Evolutionary conservation across 2,329 filamentous ascomycete genomes (phyloP).

Genomic region (Epicoccum sorghinum): DNA sequence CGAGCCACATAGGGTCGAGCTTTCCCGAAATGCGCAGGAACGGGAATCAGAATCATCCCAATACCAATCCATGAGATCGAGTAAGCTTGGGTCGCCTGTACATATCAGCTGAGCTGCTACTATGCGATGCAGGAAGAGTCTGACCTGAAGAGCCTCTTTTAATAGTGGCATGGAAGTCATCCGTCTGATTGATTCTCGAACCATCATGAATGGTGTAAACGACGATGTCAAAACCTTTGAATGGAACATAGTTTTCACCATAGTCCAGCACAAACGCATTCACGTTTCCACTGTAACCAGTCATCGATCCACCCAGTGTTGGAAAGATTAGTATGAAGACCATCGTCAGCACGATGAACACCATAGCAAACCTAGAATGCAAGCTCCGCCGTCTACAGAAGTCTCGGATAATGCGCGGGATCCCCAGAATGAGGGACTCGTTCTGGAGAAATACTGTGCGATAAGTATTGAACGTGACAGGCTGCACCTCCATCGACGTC

Average conservation of each 20-base stretch:
- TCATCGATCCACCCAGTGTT: constrained; percentile 25
- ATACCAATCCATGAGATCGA: neutral
- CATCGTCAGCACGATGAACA: constrained; percentile 22
- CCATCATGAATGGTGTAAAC: constrained; percentile 21
- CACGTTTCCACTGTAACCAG: constrained; percentile 20
- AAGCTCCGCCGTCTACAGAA: constrained; percentile 10
- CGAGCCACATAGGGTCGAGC: neutral
- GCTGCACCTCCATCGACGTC: constrained; percentile 22
- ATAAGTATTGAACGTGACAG: constrained; percentile 22
- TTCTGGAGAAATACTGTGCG: constrained; percentile 22
- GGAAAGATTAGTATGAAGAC: constrained; percentile 20
- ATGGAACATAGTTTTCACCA: constrained; percentile 10
- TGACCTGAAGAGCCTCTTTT: neutral
- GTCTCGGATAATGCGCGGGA: constrained; percentile 3
- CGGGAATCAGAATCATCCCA: too few species aligned
- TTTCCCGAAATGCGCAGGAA: too few species aligned
- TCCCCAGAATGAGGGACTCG: constrained; percentile 8
- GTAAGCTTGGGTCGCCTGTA: neutral
- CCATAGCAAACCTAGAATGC: constrained; percentile 19
- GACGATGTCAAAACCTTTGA: constrained; percentile 5
- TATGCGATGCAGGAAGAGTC: neutral
- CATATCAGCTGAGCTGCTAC: neutral
- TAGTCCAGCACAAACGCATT: constrained; percentile 7
- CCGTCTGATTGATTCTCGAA: constrained; percentile 10
- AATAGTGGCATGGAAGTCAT: constrained; percentile 1